phyloP scores from a whole-genome alignment of 371 early-diverging fungal species.

The Haplosporangium sp. region DNA sequence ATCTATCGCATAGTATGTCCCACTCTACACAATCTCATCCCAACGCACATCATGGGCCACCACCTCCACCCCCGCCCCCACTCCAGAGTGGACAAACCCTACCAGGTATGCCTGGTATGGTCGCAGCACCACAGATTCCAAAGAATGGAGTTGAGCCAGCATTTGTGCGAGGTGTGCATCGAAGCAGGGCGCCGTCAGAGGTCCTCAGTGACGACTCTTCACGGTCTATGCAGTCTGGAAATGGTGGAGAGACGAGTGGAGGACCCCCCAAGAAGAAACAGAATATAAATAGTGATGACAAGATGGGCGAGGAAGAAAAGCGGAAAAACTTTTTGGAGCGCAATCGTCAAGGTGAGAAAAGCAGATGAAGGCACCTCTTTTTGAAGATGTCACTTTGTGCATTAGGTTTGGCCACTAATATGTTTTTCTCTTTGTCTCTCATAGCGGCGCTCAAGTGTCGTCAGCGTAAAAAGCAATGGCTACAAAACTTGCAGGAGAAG shows the following conservation, averaged over 20 bases:
- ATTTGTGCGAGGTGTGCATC: conserved; percentile 27
- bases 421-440: conserved; percentile 2
- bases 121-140: conserved; percentile 13
- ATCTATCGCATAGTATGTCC: conserved; percentile 3
- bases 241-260: conserved; percentile 15
- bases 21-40: conserved; percentile 15
- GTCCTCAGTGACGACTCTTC: conserved; percentile 47
- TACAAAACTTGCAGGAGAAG: conserved; percentile 79
- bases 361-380: background rate
- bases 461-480: conserved; percentile 90
- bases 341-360: conserved; percentile 76
- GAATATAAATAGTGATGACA: conserved; percentile 26
- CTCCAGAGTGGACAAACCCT: conserved; percentile 14
- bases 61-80: no score
- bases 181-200: conserved; percentile 19
- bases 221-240: conserved; percentile 25
- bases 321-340: conserved; percentile 85
- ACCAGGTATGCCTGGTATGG: conserved; percentile 38
- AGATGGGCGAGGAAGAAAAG: conserved; percentile 73
- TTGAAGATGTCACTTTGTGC: background rate
- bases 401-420: conserved; percentile 1
- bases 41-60: conserved; percentile 11
- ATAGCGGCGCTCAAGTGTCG: conserved; percentile 93
- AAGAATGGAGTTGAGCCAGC: conserved; percentile 22
- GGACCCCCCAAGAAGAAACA: conserved; percentile 22